A percentile compares a stretch with the other conserved stretches of the same genome.
Evolutionary conservation across 2,329 filamentous ascomycete genomes (phyloP).

Genomic region (Alternaria alternata): DNA sequence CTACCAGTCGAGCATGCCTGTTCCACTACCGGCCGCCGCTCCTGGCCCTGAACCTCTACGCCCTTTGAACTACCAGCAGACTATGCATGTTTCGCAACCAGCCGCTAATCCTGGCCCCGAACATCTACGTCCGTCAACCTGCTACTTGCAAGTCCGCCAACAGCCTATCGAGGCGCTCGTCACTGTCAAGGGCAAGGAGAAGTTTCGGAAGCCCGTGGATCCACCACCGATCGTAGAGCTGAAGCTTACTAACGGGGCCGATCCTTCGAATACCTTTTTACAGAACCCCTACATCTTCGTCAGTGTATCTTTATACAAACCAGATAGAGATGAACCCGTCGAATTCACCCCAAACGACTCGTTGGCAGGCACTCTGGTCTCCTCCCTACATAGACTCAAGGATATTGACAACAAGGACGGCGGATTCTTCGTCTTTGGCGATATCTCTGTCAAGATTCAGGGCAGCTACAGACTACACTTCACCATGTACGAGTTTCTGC

Average conservation of each 20-base stretch:
- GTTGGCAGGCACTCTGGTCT: slow-evolving; percentile 76
- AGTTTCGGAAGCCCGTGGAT: slow-evolving; percentile 87
- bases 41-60: slow-evolving; percentile 1
- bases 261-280: slow-evolving; percentile 69
- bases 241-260: slow-evolving; percentile 58
- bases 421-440: slow-evolving; percentile 90
- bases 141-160: slow-evolving; percentile 61
- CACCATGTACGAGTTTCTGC: slow-evolving; percentile 68
- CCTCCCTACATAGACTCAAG: slow-evolving; percentile 83
- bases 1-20: neutral
- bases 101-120: neutral
- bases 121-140: slow-evolving; percentile 2
- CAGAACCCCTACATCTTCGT: slow-evolving; percentile 72
- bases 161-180: slow-evolving; percentile 73
- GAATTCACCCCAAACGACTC: slow-evolving; percentile 53
- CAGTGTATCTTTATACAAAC: slow-evolving; percentile 63
- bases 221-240: slow-evolving; percentile 86
- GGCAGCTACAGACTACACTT: slow-evolving; percentile 79
- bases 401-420: slow-evolving; percentile 79
- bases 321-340: slow-evolving; percentile 57
- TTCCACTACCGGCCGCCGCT: neutral
- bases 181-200: slow-evolving; percentile 73
- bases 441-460: slow-evolving; percentile 79
- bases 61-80: neutral
- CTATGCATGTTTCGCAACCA: neutral